Evolutionary conservation across 345 rosid genomes (phyloP), one percentile per base, ranked within the genome.

Genomic region (Cardamine chenopodiifolia): DNA sequence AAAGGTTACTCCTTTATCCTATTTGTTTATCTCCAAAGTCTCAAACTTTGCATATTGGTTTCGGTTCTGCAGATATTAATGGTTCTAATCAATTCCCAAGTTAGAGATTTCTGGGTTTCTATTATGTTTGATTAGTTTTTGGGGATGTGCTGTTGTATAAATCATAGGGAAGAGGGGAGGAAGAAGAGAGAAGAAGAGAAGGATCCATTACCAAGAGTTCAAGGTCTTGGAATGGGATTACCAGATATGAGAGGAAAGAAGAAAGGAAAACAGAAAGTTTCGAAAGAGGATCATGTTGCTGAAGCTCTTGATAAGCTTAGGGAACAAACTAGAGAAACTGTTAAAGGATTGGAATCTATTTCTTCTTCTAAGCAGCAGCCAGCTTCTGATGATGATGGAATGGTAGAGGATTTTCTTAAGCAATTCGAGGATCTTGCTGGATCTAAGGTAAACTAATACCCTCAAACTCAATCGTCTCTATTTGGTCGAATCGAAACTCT

Each of bases 361-460:
- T 77, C 76, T 72, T 77, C 76, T 28, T 78, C 93, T 2, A 82
- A 82, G 35, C 72, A 75, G 11, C 74, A 12, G 3, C 64, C 81
- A 40, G 82, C 73, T 64, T 75, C 81, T 77, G 95, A 85, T 42
- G 70, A 75, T 73, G 97, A 88, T 82, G 90, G 84, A 17, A 42
- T 87, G 86, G 78, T 89, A 68, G 94, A 95, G 15, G 97, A 92
- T 78, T 90, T 88, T 89, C 89, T 95, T 57, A 95, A 92, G 84
- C 99, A 90, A 81, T 90, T 95, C 76, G 97, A 90, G 89, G 87
- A 88, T 79, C 86, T 92, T 57, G 86, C 97, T 53, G 98, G 87
- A n/a, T 70, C 94, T 79, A 88, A 89, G 99, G 99, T 92, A 76
- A 13, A 29, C 5, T 2, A 0, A 6, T 12, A 23, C 50, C 56